phyloP scores from a whole-genome alignment of 306 rosid species.

The Pueraria montana region DNA sequence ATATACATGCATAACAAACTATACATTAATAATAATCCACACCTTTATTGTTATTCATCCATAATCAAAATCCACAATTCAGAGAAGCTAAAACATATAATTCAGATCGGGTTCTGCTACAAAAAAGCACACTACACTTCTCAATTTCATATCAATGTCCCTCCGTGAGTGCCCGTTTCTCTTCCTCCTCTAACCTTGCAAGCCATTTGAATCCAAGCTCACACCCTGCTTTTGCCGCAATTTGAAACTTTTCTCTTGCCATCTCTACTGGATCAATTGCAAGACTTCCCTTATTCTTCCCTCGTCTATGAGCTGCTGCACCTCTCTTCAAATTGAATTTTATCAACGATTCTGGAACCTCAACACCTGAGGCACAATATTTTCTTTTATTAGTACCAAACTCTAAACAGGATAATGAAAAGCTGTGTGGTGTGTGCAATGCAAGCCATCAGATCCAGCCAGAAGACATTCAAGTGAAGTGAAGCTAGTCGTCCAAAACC shows the following conservation, averaged over 20 bases:
- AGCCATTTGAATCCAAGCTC: conserved; percentile 94
- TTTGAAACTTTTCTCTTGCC: conserved; percentile 85
- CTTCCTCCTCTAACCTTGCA: conserved; percentile 85
- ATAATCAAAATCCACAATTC: background rate
- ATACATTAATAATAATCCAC: background rate
- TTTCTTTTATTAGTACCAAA: conserved; percentile 31
- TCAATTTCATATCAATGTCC: conserved; percentile 14
- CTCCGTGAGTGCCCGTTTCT: conserved; percentile 57
- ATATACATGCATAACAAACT: background rate
- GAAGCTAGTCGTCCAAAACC: conserved; percentile 31
- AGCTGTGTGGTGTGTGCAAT: background rate
- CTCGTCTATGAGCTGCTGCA: conserved; percentile 53
- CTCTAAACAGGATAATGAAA: background rate
- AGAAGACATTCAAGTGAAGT: conserved; percentile 27
- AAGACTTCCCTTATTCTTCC: conserved; percentile 55
- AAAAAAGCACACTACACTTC: background rate
- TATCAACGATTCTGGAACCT: conserved; percentile 70
- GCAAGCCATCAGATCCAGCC: conserved; percentile 33
- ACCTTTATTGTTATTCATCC: background rate
- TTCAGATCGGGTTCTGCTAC: conserved; percentile 19
- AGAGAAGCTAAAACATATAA: background rate
- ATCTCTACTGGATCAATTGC: conserved; percentile 69
- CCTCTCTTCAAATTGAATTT: conserved; percentile 65
- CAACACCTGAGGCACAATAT: conserved; percentile 67
- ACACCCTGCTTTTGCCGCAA: conserved; percentile 86